Evolutionary conservation across 306 rosid species (phyloP).

Genomic region (Trifolium repens): DNA sequence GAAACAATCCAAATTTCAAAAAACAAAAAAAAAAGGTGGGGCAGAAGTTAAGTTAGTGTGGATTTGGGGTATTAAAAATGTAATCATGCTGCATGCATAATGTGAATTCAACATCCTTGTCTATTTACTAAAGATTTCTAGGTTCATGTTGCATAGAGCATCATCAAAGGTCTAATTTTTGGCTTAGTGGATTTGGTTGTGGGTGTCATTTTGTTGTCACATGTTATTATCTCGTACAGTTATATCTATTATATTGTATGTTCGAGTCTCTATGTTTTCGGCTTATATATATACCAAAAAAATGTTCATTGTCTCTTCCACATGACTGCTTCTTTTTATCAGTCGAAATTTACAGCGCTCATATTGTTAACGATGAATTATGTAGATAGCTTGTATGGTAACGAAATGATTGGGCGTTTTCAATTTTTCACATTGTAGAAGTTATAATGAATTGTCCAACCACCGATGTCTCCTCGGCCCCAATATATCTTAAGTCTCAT

Average conservation of each 20-base stretch:
- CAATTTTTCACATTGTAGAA: no score
- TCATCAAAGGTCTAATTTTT: conserved; percentile 63
- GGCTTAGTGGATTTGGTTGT: conserved; percentile 67
- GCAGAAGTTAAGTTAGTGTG: conserved; percentile 36
- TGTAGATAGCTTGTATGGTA: neutral
- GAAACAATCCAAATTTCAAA: conserved; percentile 38
- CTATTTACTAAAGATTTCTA: conserved; percentile 57
- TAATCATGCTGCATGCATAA: conserved; percentile 40
- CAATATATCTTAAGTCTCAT: no score
- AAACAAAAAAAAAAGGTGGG: conserved; percentile 2
- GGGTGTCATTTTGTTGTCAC: conserved; percentile 57
- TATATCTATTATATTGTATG: conserved; percentile 63
- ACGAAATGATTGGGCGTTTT: neutral
- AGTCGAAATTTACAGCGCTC: neutral
- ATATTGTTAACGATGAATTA: neutral
- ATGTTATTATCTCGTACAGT: conserved; percentile 50
- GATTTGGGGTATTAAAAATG: conserved; percentile 61
- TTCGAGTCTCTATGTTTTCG: conserved; percentile 66
- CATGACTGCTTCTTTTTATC: neutral
- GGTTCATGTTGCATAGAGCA: conserved; percentile 53
- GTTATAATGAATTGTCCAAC: no score
- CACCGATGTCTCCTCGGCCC: no score
- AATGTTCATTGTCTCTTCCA: conserved; percentile 45
- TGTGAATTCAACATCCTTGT: conserved; percentile 52
- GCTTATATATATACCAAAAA: conserved; percentile 52